Evolutionary conservation across 106 monocot species (phyloP).

Genomic region (Chionographis japonica): DNA sequence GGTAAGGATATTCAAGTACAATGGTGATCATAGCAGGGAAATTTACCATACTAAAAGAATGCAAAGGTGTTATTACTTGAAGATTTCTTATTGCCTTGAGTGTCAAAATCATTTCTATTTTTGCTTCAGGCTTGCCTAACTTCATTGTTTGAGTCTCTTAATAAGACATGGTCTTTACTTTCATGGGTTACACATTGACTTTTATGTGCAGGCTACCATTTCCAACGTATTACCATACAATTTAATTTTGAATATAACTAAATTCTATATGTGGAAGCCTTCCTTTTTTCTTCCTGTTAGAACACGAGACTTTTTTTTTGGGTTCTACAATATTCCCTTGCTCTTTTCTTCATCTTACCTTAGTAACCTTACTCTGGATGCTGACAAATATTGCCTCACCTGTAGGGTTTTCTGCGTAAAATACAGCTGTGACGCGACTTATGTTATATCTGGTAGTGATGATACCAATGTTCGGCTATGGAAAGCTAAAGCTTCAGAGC

Average conservation of each 20-base stretch:
- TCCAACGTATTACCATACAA: too few relatives aligned
- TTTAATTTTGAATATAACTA: not conserved
- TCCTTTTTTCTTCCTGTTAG: not conserved
- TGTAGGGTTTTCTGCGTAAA: slow-evolving; percentile 89
- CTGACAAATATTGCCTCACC: not conserved
- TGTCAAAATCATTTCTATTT: slow-evolving; percentile 3
- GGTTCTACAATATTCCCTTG: not conserved
- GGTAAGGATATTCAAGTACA: slow-evolving; percentile 89
- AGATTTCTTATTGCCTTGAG: not conserved
- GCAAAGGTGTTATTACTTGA: slow-evolving; percentile 67
- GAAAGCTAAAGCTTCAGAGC: slow-evolving; percentile 99
- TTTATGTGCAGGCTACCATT: too few relatives aligned
- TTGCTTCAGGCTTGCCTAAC: not conserved
- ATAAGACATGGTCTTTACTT: too few relatives aligned
- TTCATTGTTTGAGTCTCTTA: too few relatives aligned
- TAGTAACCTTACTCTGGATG: not conserved
- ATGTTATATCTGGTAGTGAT: slow-evolving; percentile 97
- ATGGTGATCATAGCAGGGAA: slow-evolving; percentile 88
- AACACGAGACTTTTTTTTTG: not conserved
- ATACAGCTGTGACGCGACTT: slow-evolving; percentile 84
- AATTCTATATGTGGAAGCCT: too few relatives aligned
- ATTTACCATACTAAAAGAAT: slow-evolving; percentile 98
- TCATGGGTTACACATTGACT: too few relatives aligned
- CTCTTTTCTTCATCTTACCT: not conserved
- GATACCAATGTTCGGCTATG: slow-evolving; percentile 94